A percentile compares a stretch with the other conserved stretches of the same genome.
phyloP scores from a whole-genome alignment of 441 rosid species.

The Eutrema salsugineum region DNA sequence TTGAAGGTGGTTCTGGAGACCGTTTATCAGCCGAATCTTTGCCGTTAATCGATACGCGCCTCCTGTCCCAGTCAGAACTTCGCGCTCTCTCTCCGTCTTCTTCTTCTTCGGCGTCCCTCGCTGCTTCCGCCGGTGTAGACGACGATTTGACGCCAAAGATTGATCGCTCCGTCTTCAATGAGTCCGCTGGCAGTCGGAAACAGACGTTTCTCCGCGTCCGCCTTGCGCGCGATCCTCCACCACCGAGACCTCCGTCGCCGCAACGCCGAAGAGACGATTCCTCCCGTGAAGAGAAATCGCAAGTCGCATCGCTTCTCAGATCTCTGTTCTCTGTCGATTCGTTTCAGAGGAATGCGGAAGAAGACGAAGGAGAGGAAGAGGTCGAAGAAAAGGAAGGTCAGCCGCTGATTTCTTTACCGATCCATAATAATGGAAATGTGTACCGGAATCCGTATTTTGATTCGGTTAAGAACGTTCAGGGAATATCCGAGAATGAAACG shows the following conservation, averaged over 20 bases:
- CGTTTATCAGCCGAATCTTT: slow-evolving; percentile 50
- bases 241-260: slow-evolving; percentile 20
- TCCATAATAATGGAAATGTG: slow-evolving; percentile 25
- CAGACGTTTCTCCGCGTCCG: slow-evolving; percentile 92
- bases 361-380: slow-evolving; percentile 12
- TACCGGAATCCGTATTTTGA: slow-evolving; percentile 20
- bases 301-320: slow-evolving; percentile 48
- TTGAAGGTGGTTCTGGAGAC: neutral
- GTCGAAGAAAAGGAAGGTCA: slow-evolving; percentile 22
- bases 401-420: slow-evolving; percentile 44
- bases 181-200: slow-evolving; percentile 89
- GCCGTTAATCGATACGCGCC: slow-evolving; percentile 64
- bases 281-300: slow-evolving; percentile 45
- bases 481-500: slow-evolving; percentile 27
- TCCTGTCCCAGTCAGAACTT: slow-evolving; percentile 35
- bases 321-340: slow-evolving; percentile 54
- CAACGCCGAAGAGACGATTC: slow-evolving; percentile 20
- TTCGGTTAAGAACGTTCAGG: slow-evolving; percentile 24
- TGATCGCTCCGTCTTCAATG: slow-evolving; percentile 90
- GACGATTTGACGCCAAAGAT: slow-evolving; percentile 66
- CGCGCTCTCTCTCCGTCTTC: slow-evolving; percentile 49
- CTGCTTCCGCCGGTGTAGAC: slow-evolving; percentile 33
- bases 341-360: slow-evolving; percentile 18
- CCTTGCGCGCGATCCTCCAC: slow-evolving; percentile 50
- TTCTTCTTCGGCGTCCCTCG: slow-evolving; percentile 45